phyloP scores from a whole-genome alignment of 2,329 filamentous ascomycete species.

The Dothideomycetes sp. region DNA sequence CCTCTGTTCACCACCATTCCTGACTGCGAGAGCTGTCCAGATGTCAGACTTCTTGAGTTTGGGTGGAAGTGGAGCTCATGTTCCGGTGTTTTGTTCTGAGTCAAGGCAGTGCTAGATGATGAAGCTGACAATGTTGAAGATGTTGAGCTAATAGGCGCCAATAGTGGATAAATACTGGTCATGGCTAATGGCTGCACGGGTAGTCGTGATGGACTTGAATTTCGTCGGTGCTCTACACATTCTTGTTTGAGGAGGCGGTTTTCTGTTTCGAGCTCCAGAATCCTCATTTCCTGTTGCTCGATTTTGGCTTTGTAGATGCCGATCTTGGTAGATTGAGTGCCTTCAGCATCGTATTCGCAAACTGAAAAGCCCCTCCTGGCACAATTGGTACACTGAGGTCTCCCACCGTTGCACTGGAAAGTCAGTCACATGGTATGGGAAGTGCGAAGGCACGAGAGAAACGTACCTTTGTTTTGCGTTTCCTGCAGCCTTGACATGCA shows the following conservation, averaged over 20 bases:
- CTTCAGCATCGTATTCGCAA: constrained; percentile 6
- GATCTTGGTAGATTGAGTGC: constrained; percentile 2
- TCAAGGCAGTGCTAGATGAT: background rate
- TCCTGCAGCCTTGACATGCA: constrained; percentile 6
- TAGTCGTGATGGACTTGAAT: too few relatives aligned
- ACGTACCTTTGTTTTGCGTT: constrained; percentile 7
- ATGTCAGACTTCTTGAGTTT: too few relatives aligned
- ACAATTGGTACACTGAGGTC: constrained; percentile 5
- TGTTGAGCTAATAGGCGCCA: too few relatives aligned
- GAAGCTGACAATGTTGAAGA: background rate
- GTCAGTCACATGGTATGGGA: too few relatives aligned
- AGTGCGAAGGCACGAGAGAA: too few relatives aligned
- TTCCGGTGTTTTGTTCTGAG: too few relatives aligned
- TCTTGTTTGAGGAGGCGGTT: background rate
- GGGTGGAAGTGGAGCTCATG: too few relatives aligned
- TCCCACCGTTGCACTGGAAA: constrained; percentile 3
- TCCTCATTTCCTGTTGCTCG: constrained; percentile 3
- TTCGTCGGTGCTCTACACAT: too few relatives aligned
- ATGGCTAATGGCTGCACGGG: too few relatives aligned
- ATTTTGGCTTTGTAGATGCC: constrained; percentile 7
- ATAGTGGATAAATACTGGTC: too few relatives aligned
- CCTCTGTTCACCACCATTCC: too few relatives aligned
- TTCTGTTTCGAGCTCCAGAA: constrained; percentile 2
- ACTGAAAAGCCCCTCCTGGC: background rate
- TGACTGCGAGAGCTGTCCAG: too few relatives aligned